Evolutionary conservation across 202 grass and related monocot genomes (phyloP).

Genomic region (Dendrocalamus latiflorus): DNA sequence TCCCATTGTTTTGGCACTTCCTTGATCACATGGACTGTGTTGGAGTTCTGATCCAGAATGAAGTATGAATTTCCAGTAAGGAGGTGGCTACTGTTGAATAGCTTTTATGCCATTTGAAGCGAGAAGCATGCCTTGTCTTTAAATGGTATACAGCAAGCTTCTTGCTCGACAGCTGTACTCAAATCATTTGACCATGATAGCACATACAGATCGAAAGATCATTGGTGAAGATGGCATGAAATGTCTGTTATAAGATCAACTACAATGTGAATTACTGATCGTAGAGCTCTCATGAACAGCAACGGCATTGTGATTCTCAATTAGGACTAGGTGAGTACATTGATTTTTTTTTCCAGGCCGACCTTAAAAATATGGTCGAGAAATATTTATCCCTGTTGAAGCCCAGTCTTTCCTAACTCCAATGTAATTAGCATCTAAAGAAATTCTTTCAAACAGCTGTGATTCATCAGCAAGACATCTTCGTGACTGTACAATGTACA

Average conservation of each 20-base stretch:
- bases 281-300: conserved; percentile 31
- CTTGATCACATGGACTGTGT: conserved; percentile 8
- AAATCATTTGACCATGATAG: conserved; percentile 23
- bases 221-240: conserved; percentile 15
- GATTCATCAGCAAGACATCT: conserved; percentile 41
- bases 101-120: conserved; percentile 26
- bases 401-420: conserved; percentile 29
- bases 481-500: conserved; percentile 33
- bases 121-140: conserved; percentile 8
- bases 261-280: conserved; percentile 20
- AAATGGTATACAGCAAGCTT: conserved; percentile 4
- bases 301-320: conserved; percentile 33
- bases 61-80: conserved; percentile 17
- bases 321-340: conserved; percentile 29
- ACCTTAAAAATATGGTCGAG: conserved; percentile 19
- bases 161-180: conserved; percentile 19
- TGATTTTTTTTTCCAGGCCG: background rate
- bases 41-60: conserved; percentile 24
- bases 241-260: conserved; percentile 18
- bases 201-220: conserved; percentile 28
- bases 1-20: conserved; percentile 13
- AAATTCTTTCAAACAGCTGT: conserved; percentile 32
- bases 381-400: conserved; percentile 31
- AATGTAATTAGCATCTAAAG: conserved; percentile 51
- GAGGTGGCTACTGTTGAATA: conserved; percentile 24